phyloP scores from a whole-genome alignment of 2,329 filamentous ascomycete species.

The Bipolaris zeicola region DNA sequence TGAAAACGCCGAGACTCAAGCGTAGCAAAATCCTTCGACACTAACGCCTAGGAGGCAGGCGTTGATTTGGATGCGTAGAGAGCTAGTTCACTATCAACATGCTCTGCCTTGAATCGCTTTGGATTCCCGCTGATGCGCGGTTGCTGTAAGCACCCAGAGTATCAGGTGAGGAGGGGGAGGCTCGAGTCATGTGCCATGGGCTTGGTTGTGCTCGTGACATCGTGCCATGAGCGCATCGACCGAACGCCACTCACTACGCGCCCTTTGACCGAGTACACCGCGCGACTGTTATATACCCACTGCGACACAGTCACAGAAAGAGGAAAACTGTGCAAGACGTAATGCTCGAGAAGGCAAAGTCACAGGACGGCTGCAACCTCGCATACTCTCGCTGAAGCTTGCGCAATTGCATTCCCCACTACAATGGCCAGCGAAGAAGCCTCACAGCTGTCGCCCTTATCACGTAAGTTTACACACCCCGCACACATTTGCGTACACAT shows the following conservation, averaged over 20 bases:
- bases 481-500: not conserved
- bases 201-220: slow-evolving; percentile 29
- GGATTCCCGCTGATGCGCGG: not conserved
- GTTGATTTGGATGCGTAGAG: slow-evolving; percentile 1
- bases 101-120: not conserved
- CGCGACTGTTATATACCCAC: not conserved
- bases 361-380: slow-evolving; percentile 26
- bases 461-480: slow-evolving; percentile 41
- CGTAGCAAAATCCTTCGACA: slow-evolving; percentile 5
- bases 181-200: slow-evolving; percentile 31
- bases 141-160: not conserved
- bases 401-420: slow-evolving; percentile 6
- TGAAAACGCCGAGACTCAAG: slow-evolving; percentile 16
- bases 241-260: slow-evolving; percentile 10
- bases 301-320: slow-evolving; percentile 6
- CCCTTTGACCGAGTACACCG: not conserved
- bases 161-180: slow-evolving; percentile 17
- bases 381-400: slow-evolving; percentile 7
- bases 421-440: slow-evolving; percentile 41
- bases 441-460: slow-evolving; percentile 38
- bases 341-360: slow-evolving; percentile 21
- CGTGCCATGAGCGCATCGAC: slow-evolving; percentile 23
- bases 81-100: not conserved
- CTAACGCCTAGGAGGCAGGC: slow-evolving; percentile 21
- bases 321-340: slow-evolving; percentile 20